A percentile compares a stretch with the other conserved stretches of the same genome.
Conservation (phyloP, 352 stramenopile species). For the Globisporangium okanoganense region DNA sequence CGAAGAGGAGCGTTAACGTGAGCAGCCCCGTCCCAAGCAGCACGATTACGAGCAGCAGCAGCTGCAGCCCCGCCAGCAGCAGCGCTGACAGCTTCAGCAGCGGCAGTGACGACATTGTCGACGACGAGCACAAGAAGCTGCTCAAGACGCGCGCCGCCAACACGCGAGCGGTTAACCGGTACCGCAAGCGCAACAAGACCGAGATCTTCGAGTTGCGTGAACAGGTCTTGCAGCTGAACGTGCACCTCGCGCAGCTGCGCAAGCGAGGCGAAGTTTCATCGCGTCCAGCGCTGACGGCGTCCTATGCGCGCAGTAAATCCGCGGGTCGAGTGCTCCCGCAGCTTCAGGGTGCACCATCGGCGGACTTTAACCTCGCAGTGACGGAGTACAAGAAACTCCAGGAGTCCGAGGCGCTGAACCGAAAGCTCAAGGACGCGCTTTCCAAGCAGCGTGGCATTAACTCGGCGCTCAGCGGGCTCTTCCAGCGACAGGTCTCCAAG, state of each 20-base stretch:
- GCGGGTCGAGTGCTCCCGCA: background rate
- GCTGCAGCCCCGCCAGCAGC: background rate
- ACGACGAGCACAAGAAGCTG: background rate
- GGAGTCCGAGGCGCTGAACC: constrained; percentile 10
- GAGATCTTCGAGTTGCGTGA: constrained; percentile 10
- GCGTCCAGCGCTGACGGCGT: background rate
- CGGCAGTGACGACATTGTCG: background rate
- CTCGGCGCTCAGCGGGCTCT: constrained; percentile 4
- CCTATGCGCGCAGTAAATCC: background rate
- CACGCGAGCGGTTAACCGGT: constrained; percentile 12
- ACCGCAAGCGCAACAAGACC: constrained; percentile 10
- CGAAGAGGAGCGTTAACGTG: background rate
- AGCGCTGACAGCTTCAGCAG: background rate
- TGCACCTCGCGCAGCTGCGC: constrained; percentile 4
- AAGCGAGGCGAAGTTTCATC: background rate
- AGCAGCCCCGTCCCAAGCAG: background rate
- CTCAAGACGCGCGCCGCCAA: constrained; percentile 6
- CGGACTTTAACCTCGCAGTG: background rate
- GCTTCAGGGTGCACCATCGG: background rate
- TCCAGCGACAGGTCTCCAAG: constrained; percentile 8
- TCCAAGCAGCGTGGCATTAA: constrained; percentile 9
- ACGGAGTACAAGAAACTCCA: constrained; percentile 5
- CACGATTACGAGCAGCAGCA: background rate
- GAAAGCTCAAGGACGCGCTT: constrained; percentile 6
- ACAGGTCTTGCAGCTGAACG: constrained; percentile 6